A percentile compares a stretch with the other conserved stretches of the same genome.
Evolutionary conservation across 2,329 filamentous ascomycete species (phyloP).

Genomic region (Sclerotinia spermophila): DNA sequence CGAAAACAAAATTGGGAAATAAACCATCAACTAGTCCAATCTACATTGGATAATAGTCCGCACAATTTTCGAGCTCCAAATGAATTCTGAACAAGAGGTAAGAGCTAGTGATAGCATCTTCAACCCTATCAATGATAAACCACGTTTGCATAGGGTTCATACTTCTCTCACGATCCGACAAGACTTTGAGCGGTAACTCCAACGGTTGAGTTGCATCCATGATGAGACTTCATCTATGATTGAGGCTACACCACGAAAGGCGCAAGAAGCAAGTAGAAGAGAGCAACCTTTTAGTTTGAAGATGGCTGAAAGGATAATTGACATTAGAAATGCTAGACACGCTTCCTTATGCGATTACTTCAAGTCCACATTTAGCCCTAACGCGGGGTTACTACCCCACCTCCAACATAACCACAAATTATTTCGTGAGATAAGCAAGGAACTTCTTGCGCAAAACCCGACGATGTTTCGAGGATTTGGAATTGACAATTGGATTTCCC

Average conservation of each 20-base stretch:
- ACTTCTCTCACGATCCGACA: not conserved
- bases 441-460: not conserved
- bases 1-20: not conserved
- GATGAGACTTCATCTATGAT: not conserved
- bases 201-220: not conserved
- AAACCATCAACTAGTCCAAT: not conserved
- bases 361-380: slow-evolving; percentile 6
- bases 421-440: not conserved
- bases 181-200: not conserved
- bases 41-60: not conserved
- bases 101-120: not conserved
- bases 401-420: not conserved
- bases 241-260: not conserved
- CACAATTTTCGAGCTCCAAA: not conserved
- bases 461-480: not conserved
- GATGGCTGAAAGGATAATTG: not conserved
- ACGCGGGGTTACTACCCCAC: slow-evolving; percentile 12
- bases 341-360: not conserved
- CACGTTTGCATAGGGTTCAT: not conserved
- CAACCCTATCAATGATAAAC: not conserved
- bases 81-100: not conserved
- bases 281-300: not conserved
- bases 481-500: no score
- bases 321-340: not conserved
- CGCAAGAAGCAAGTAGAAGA: not conserved